A percentile compares a stretch with the other conserved stretches of the same genome.
Conservation (phyloP, 148 eudicot genomes). For the Selenicereus undatus region DNA sequence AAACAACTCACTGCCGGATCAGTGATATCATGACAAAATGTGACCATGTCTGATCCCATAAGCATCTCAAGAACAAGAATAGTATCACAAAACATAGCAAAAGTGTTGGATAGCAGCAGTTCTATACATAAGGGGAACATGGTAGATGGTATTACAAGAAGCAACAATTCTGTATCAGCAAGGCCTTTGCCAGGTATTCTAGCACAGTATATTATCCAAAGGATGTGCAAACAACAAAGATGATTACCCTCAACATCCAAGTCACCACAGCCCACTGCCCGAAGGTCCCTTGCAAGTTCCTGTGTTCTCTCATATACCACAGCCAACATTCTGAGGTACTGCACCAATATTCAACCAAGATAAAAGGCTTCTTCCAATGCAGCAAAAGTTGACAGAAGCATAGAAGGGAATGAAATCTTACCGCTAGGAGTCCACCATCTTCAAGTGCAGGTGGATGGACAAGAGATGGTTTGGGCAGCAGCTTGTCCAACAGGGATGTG, state of each 20-base stretch:
- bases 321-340: slow-evolving; percentile 98
- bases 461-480: slow-evolving; percentile 83
- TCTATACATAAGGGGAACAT: not conserved
- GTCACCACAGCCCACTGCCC: slow-evolving; percentile 96
- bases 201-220: not conserved
- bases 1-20: not conserved
- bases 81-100: not conserved
- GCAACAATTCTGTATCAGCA: not conserved
- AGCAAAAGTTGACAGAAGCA: not conserved
- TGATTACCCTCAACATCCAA: slow-evolving; percentile 94
- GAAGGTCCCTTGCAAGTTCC: slow-evolving; percentile 91
- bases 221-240: slow-evolving; percentile 3
- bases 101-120: not conserved
- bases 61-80: not conserved
- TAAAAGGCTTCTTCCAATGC: not conserved
- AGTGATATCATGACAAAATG: not conserved
- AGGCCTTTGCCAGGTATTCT: not conserved
- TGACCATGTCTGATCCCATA: slow-evolving; percentile 7
- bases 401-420: slow-evolving; percentile 37
- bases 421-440: slow-evolving; percentile 86
- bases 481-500: slow-evolving; percentile 88
- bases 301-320: slow-evolving; percentile 98
- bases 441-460: slow-evolving; percentile 79
- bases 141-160: slow-evolving; percentile 5
- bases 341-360: slow-evolving; percentile 27